Conservation (phyloP, 176 grass and related monocot genomes). For the Oryza australiensis region DNA sequence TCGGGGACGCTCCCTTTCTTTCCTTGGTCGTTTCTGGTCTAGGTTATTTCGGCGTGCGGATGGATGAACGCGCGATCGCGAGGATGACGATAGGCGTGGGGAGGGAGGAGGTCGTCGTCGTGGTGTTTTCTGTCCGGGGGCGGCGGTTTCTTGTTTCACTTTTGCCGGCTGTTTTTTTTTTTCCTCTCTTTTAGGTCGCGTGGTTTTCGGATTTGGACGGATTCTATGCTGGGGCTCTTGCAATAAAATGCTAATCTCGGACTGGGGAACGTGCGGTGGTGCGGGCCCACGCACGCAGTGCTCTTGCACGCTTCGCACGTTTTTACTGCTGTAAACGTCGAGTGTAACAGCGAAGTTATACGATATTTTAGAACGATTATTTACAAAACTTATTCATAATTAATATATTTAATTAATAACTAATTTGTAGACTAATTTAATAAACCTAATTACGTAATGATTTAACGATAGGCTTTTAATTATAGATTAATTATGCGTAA, state of each 20-base stretch:
- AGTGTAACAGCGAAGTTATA: too few relatives aligned
- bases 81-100: constrained; percentile 15
- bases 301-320: not conserved
- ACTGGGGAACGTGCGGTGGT: constrained; percentile 28
- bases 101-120: not conserved
- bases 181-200: not conserved
- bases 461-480: too few relatives aligned
- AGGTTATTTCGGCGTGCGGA: not conserved
- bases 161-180: not conserved
- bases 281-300: constrained; percentile 17
- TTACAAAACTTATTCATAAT: too few relatives aligned
- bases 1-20: not conserved
- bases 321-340: too few relatives aligned
- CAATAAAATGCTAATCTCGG: constrained; percentile 29
- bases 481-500: too few relatives aligned
- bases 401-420: too few relatives aligned
- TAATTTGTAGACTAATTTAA: too few relatives aligned
- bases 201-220: constrained; percentile 26
- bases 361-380: too few relatives aligned
- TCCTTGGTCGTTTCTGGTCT: not conserved
- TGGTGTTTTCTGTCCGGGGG: constrained; percentile 26
- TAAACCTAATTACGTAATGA: too few relatives aligned
- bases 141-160: constrained; percentile 17
- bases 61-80: constrained; percentile 35
- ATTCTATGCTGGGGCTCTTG: constrained; percentile 19